Conservation (phyloP, 805 yeast genomes). For the Saccharomycopsis fermentans region DNA sequence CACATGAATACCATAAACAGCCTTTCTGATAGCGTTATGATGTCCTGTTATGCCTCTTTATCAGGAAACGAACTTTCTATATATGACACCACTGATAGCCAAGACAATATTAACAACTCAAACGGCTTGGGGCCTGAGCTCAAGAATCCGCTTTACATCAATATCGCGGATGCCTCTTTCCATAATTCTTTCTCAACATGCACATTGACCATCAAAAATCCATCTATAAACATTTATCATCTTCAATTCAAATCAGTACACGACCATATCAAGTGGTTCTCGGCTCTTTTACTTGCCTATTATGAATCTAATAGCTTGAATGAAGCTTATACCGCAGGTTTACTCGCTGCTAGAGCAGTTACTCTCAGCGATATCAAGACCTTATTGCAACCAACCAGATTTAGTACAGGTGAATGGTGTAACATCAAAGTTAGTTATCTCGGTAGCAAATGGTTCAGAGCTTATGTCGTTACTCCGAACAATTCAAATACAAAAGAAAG, state of each 20-base stretch:
- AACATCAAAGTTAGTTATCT: conserved; percentile 49
- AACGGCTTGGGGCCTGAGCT: not conserved
- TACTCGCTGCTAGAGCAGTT: conserved; percentile 48
- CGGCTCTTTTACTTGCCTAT: conserved; percentile 43
- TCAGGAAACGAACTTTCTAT: conserved; percentile 48
- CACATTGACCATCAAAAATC: conserved; percentile 15
- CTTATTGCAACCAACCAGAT: conserved; percentile 39
- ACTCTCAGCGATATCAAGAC: conserved; percentile 49
- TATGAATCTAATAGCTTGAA: conserved; percentile 48
- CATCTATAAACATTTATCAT: conserved; percentile 19
- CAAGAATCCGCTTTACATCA: conserved; percentile 41
- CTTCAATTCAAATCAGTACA: conserved; percentile 18
- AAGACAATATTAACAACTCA: conserved; percentile 23
- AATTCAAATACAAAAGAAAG: conserved; percentile 20
- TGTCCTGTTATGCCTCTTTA: conserved; percentile 21
- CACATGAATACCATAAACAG: not conserved
- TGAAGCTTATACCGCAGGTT: conserved; percentile 57
- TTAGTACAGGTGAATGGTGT: conserved; percentile 49
- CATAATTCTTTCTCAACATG: conserved; percentile 2
- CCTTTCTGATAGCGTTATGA: conserved; percentile 10
- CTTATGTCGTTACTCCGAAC: conserved; percentile 40
- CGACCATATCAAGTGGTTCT: conserved; percentile 29
- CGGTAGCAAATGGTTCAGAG: conserved; percentile 46
- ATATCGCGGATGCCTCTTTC: conserved; percentile 35
- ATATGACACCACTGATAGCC: conserved; percentile 28